phyloP scores from a whole-genome alignment of 2,329 filamentous ascomycete species.

The Monosporascus cannonballus region DNA sequence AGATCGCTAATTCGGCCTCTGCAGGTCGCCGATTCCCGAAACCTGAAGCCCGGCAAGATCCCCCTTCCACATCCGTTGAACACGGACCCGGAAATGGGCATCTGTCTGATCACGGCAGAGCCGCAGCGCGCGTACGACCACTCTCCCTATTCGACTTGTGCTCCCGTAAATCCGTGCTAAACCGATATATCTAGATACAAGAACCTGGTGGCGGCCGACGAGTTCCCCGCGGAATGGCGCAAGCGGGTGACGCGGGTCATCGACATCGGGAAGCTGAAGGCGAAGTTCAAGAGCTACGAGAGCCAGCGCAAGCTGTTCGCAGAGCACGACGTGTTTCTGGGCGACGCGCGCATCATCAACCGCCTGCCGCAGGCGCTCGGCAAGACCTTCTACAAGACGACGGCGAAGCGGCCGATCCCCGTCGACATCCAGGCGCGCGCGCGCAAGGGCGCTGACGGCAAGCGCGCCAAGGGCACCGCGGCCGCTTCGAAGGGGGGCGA shows the following conservation, averaged over 20 bases:
- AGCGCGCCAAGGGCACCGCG: constrained; percentile 45
- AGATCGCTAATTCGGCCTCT: neutral
- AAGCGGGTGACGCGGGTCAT: constrained; percentile 70
- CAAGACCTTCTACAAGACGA: constrained; percentile 86
- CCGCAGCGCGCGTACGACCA: constrained; percentile 28
- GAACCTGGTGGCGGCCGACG: constrained; percentile 70
- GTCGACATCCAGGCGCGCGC: constrained; percentile 61
- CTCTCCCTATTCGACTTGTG: neutral
- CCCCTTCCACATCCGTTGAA: constrained; percentile 70
- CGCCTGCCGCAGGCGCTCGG: constrained; percentile 72
- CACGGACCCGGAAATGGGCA: constrained; percentile 40
- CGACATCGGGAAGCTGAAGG: constrained; percentile 70
- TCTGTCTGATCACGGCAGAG: constrained; percentile 82
- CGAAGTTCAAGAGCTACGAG: constrained; percentile 87
- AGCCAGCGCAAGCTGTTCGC: constrained; percentile 72
- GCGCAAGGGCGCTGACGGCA: constrained; percentile 50
- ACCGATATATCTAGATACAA: constrained; percentile 62
- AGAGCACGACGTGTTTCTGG: constrained; percentile 91
- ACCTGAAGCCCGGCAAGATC: constrained; percentile 77
- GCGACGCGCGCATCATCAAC: constrained; percentile 78
- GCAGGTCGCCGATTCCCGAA: constrained; percentile 4
- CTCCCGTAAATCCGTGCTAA: neutral
- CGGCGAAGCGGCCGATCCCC: constrained; percentile 79
- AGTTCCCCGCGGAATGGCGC: constrained; percentile 62
- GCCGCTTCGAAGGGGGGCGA: constrained; percentile 5